Conservation (phyloP, 306 rosid species). For the Dalbergia oliveri region DNA sequence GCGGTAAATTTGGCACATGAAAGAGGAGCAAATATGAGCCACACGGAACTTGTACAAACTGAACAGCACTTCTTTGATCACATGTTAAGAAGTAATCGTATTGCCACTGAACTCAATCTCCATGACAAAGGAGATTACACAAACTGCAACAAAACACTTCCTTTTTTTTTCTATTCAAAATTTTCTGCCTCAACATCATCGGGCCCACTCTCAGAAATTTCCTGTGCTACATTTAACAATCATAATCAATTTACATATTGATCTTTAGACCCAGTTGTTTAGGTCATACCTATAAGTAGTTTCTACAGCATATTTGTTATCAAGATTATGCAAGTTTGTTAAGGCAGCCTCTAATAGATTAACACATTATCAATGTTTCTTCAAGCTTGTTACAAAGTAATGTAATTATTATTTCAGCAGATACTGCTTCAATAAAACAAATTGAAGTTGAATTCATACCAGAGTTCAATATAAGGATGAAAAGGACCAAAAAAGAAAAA, state of each 20-base stretch:
- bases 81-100: slow-evolving; percentile 15
- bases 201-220: neutral
- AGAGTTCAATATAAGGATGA: neutral
- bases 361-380: neutral
- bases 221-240: neutral
- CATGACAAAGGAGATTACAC: neutral
- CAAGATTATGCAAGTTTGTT: slow-evolving; percentile 15
- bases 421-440: neutral
- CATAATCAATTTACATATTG: neutral
- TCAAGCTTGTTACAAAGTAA: neutral
- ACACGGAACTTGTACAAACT: neutral
- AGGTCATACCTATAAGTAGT: neutral
- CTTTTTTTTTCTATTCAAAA: neutral
- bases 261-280: neutral
- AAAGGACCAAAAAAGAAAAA: neutral
- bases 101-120: neutral
- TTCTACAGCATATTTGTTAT: neutral
- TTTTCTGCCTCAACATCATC: neutral
- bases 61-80: neutral
- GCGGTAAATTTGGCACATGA: neutral
- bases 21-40: neutral
- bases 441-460: neutral
- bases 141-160: neutral
- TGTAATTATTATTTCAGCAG: neutral
- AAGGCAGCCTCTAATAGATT: slow-evolving; percentile 8